Evolutionary conservation across 768 basidiomycete species (phyloP).

Genomic region (Kwoniella dendrophila): DNA sequence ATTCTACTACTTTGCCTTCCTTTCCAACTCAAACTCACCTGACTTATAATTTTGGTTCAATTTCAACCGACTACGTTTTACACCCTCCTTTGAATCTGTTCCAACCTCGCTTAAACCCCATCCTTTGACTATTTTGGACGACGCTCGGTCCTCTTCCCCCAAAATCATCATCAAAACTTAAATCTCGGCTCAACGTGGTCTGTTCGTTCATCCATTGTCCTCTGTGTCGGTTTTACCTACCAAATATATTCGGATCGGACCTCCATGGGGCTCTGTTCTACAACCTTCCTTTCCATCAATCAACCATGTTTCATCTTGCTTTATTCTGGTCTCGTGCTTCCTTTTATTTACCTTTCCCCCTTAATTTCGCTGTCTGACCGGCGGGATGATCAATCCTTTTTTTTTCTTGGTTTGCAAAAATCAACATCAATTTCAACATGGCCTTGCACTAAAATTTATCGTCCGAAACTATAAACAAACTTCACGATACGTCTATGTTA

Average conservation of each 20-base stretch:
- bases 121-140: too few relatives aligned
- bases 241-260: too few relatives aligned
- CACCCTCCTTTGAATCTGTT: conserved; percentile 12
- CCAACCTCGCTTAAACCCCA: neutral
- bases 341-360: too few relatives aligned
- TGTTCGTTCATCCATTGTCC: too few relatives aligned
- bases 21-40: neutral
- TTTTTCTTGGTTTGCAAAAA: neutral
- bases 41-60: neutral
- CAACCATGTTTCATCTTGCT: too few relatives aligned
- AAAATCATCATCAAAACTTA: neutral
- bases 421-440: neutral
- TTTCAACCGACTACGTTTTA: conserved; percentile 4
- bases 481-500: neutral
- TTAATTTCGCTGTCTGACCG: conserved; percentile 1
- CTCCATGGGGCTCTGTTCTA: too few relatives aligned
- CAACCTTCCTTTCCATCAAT: too few relatives aligned
- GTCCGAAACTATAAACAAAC: conserved; percentile 7
- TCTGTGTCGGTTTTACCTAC: too few relatives aligned
- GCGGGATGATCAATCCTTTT: neutral
- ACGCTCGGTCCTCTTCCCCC: neutral
- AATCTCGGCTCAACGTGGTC: too few relatives aligned
- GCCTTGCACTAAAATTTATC: conserved; percentile 7
- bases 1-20: neutral
- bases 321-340: too few relatives aligned